Conservation (phyloP, 306 rosid genomes). For the Notholithocarpus densiflorus region DNA sequence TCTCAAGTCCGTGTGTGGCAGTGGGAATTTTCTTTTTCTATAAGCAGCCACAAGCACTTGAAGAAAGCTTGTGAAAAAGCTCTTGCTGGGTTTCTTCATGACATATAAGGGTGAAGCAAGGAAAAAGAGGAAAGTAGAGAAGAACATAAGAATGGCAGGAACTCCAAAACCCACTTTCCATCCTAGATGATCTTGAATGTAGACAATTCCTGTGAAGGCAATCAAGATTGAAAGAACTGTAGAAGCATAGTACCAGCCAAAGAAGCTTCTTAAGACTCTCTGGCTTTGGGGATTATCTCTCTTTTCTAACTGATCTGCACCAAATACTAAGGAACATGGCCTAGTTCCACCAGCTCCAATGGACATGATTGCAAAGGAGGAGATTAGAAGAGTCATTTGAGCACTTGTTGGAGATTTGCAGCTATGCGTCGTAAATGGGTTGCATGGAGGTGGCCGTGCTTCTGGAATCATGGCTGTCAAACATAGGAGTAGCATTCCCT, state of each 20-base stretch:
- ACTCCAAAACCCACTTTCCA: constrained; percentile 76
- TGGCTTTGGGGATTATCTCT: constrained; percentile 37
- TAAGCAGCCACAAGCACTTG: constrained; percentile 47
- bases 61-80: constrained; percentile 48
- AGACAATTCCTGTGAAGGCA: constrained; percentile 51
- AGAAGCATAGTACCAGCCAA: constrained; percentile 59
- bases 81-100: constrained; percentile 44
- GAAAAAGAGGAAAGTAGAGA: constrained; percentile 40
- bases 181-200: constrained; percentile 55
- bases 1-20: constrained; percentile 24
- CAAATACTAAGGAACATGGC: constrained; percentile 58
- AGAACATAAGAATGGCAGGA: constrained; percentile 53
- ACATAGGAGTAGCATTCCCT: constrained; percentile 64
- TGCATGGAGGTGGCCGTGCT: constrained; percentile 51
- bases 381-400: constrained; percentile 40
- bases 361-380: constrained; percentile 43
- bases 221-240: constrained; percentile 38
- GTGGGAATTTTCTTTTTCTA: constrained; percentile 39
- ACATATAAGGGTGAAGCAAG: constrained; percentile 50
- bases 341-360: constrained; percentile 59
- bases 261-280: constrained; percentile 54
- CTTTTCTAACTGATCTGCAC: constrained; percentile 59
- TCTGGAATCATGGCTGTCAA: constrained; percentile 51
- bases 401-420: constrained; percentile 43
- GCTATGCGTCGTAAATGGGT: background rate